These are phyloP conservation scores for Boeremia exigua DNA, from an alignment of 2,329 filamentous ascomycete genomes.

Conservation along the genomic window DNA sequence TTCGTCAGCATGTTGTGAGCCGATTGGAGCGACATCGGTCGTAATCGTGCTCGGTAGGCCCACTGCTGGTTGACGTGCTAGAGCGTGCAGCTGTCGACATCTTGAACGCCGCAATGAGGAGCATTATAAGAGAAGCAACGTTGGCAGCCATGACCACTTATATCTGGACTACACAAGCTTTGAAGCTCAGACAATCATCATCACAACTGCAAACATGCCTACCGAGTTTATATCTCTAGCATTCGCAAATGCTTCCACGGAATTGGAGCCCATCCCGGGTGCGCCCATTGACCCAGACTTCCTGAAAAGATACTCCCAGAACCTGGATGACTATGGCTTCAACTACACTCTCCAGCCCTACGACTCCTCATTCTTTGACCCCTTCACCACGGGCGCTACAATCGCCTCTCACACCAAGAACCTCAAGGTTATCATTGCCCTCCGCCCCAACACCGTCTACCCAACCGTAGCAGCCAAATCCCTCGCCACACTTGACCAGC, in stretches of 20 bases:
- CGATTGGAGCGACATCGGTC: conserved; percentile 12
- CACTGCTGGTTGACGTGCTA: conserved; percentile 18
- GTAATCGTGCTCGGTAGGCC: conserved; percentile 8
- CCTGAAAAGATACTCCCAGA: conserved; percentile 62
- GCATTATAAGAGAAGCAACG: conserved; percentile 10
- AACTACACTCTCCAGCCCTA: conserved; percentile 69
- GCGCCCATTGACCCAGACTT: conserved; percentile 62
- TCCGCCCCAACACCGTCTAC: conserved; percentile 67
- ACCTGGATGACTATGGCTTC: conserved; percentile 65
- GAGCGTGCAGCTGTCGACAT: conserved; percentile 17
- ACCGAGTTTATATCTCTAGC: conserved; percentile 65
- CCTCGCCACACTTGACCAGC: conserved; percentile 66
- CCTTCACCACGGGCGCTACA: conserved; percentile 65
- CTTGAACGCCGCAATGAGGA: not conserved
- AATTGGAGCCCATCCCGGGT: conserved; percentile 60
- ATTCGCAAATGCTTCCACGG: conserved; percentile 63
- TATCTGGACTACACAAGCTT: not conserved
- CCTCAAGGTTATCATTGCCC: conserved; percentile 66
- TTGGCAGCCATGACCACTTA: not conserved
- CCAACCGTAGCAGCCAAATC: conserved; percentile 68
- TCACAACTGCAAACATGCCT: conserved; percentile 11
- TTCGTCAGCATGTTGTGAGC: conserved; percentile 10
- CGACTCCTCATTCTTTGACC: conserved; percentile 61
- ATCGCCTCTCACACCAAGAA: conserved; percentile 64
- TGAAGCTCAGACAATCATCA: not conserved